A percentile compares a stretch with the other conserved stretches of the same genome.
Conservation (phyloP, 306 rosid species). For the Oxytropis ochrocephala region DNA sequence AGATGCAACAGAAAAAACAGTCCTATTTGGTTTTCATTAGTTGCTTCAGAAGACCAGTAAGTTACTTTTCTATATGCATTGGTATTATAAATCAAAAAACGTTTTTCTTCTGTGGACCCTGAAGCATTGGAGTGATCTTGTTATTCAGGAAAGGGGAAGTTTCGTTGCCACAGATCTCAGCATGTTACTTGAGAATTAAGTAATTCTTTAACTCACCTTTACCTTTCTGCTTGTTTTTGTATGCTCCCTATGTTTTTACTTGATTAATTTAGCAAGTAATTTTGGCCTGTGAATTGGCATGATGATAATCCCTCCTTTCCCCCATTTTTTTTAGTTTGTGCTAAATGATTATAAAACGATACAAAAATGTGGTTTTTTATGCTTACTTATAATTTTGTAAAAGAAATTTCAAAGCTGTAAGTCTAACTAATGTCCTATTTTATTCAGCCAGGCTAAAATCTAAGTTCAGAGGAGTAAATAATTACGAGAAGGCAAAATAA, state of each 20-base stretch:
- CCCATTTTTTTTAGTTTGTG: background rate
- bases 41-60: constrained; percentile 89
- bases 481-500: background rate
- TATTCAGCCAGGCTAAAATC: background rate
- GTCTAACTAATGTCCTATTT: background rate
- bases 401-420: background rate
- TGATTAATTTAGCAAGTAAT: background rate
- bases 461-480: background rate
- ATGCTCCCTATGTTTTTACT: background rate
- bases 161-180: constrained; percentile 82
- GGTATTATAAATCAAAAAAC: background rate
- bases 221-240: constrained; percentile 9
- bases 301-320: background rate
- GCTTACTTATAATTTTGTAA: background rate
- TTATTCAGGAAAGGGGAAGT: constrained; percentile 79
- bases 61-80: constrained; percentile 1
- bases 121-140: constrained; percentile 8
- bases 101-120: constrained; percentile 1
- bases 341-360: background rate
- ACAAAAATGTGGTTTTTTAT: background rate
- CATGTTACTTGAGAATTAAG: constrained; percentile 84
- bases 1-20: constrained; percentile 41
- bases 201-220: constrained; percentile 33
- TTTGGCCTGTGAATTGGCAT: background rate
- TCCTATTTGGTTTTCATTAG: constrained; percentile 94